Conservation (phyloP, 192 early-diverging fungal genomes). For the Gigaspora rosea region DNA sequence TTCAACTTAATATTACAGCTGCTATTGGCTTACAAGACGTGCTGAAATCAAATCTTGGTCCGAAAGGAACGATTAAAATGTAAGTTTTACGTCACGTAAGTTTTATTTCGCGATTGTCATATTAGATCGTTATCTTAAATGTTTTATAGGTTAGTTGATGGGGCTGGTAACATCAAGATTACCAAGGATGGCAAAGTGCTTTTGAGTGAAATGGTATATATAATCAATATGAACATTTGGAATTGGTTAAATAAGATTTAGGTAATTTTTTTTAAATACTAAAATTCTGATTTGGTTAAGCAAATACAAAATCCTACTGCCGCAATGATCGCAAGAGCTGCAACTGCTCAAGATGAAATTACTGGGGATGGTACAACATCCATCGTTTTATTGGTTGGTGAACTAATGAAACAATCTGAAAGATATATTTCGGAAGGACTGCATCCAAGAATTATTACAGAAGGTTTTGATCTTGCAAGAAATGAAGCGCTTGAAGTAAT, state of each 20-base stretch:
- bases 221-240: neutral
- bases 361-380: conserved; percentile 99
- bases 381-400: conserved; percentile 94
- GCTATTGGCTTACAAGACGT: conserved; percentile 97
- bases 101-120: neutral
- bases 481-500: conserved; percentile 83
- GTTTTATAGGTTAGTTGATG: conserved; percentile 82
- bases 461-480: conserved; percentile 97
- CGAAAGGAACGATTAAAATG: conserved; percentile 99
- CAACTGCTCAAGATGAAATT: conserved; percentile 98
- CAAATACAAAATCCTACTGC: conserved; percentile 99
- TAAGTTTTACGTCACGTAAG: conserved; percentile 27
- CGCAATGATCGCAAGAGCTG: conserved; percentile 98
- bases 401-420: conserved; percentile 95
- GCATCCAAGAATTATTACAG: conserved; percentile 93
- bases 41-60: conserved; percentile 93
- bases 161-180: conserved; percentile 92
- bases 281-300: conserved; percentile 31
- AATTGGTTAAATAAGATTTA: conserved; percentile 19
- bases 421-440: conserved; percentile 94
- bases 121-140: neutral
- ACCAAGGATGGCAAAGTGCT: conserved; percentile 99
- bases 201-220: conserved; percentile 91
- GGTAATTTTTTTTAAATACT: neutral
- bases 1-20: conserved; percentile 94